Base-by-base conservation (phyloP, 2,329 filamentous ascomycete genomes). In the Setomelanomma holmii region DNA sequence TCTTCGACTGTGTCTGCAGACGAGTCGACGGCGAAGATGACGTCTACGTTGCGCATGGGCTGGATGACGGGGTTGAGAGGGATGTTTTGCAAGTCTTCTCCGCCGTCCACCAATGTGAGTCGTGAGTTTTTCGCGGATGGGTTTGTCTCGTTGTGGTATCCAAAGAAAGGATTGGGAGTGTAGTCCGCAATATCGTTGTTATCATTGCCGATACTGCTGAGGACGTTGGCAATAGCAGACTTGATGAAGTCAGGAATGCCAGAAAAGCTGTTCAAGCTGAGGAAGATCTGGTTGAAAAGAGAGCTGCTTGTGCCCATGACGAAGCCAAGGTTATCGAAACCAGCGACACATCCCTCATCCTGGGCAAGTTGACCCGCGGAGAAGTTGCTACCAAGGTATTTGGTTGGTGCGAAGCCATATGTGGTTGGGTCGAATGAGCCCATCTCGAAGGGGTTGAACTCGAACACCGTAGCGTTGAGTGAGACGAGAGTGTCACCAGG, bases 301-400 rank as follows among this genome's bases (percentile, higher is more conserved):
- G 89, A 89, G 1, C 88, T 91, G 19, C 88, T 91, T 0, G 92
- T 96, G 44, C 92, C 92, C 85, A 96, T 91, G 21, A 96, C 79
- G 68, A 85, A 96, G 5, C 90, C 90, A 20, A 84, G 84, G 63
- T 92, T 92, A 75, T 96, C 93, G 58, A 92, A 92, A 1, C 93
- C 93, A 6, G 83, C 80, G 14, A 96, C 82, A 67, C 93, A 96
- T 22, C 76, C 71, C 38, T 83, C 82, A 49, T 80, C 72, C 10
- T 78, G 69, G 0, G 83, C 76, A 17, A 95, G 73, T 6, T 71
- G 67, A 17, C 90, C 90, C 5, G 76, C 79, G 34, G 79, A 82
- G 71, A 93, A 92, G 59, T 86, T 86, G 1, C 89, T 90, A 2
- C 90, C 90, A 2, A 93, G 73, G 58, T 88, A 93, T 55, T 86